Evolutionary conservation across 2,329 filamentous ascomycete species (phyloP).

Genomic region (Talaromyces verruculosus): DNA sequence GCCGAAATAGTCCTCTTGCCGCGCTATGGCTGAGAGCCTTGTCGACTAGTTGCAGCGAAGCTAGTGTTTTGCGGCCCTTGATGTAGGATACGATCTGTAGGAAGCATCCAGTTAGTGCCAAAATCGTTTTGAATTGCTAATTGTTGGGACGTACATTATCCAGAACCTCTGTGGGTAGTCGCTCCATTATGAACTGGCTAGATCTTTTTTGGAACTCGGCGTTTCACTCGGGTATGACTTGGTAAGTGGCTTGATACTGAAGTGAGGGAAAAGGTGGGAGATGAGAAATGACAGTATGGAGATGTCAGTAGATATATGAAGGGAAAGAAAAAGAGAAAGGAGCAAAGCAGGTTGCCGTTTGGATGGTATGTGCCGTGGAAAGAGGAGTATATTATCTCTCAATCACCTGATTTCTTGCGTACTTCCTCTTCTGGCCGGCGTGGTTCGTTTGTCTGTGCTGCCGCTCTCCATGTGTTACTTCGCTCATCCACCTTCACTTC

Average conservation of each 20-base stretch:
- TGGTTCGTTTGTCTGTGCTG: neutral
- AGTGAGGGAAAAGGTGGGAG: neutral
- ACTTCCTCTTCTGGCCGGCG: neutral
- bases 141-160: neutral
- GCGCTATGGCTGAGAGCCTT: neutral
- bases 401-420: neutral
- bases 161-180: neutral
- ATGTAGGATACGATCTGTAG: neutral
- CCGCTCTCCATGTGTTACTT: neutral
- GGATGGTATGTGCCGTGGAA: neutral
- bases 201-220: neutral
- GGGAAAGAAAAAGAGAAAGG: neutral
- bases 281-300: neutral
- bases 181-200: conserved; percentile 6
- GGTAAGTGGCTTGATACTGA: neutral
- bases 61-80: neutral
- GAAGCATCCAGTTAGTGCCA: neutral
- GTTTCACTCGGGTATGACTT: neutral
- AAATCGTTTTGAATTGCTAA: neutral
- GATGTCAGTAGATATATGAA: neutral
- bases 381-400: neutral
- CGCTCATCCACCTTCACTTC: neutral
- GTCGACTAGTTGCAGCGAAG: neutral
- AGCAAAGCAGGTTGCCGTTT: neutral
- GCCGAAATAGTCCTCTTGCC: neutral